Conservation (phyloP, 2,329 filamentous ascomycete species). For the Zarea fungicola region DNA sequence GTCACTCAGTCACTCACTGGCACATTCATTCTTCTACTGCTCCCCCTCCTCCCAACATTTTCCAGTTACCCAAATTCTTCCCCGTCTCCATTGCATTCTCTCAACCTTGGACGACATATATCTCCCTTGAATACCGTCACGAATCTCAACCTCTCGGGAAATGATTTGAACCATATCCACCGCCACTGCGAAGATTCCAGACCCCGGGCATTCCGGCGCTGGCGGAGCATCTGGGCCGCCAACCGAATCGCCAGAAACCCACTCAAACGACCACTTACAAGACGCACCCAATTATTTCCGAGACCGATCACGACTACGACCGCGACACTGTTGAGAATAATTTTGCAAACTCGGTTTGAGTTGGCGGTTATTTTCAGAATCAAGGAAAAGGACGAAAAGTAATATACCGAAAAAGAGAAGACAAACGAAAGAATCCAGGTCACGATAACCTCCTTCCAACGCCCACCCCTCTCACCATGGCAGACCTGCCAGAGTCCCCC, state of each 20-base stretch:
- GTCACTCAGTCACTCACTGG: neutral
- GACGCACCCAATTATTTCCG: neutral
- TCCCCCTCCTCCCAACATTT: neutral
- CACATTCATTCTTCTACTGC: neutral
- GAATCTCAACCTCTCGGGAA: neutral
- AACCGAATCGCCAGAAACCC: neutral
- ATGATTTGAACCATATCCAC: neutral
- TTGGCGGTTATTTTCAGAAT: neutral
- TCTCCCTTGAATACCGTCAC: no score
- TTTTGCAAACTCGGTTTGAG: neutral
- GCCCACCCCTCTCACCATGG: constrained; percentile 4
- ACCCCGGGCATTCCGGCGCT: constrained; percentile 5
- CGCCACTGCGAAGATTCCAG: neutral
- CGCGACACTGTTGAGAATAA: neutral
- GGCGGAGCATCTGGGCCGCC: neutral
- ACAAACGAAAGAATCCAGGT: neutral
- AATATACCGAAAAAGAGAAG: neutral
- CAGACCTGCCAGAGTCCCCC: constrained; percentile 21
- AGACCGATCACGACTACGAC: no score
- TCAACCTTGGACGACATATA: no score
- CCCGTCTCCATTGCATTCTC: neutral
- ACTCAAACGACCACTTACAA: constrained; percentile 1
- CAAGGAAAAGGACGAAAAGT: neutral
- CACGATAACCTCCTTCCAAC: neutral
- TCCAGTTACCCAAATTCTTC: neutral